These are phyloP conservation scores for Aspergillus sp. DNA, from an alignment of 2,329 filamentous ascomycete species.

Conservation along the genomic window DNA sequence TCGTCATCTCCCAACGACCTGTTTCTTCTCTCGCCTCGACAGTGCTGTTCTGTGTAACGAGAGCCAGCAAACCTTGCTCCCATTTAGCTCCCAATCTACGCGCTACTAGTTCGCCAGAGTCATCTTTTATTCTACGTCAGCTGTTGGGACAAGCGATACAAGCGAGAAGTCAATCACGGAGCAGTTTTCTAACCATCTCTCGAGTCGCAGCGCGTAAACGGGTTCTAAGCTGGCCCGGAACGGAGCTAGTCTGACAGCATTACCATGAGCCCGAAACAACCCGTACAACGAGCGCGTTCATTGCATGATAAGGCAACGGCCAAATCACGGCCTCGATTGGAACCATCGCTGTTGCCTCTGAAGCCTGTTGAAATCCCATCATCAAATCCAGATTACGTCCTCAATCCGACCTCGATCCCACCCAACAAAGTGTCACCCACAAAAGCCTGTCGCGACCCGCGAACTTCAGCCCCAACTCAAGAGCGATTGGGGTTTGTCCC, in stretches of 20 bases:
- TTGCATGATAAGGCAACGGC: slow-evolving; percentile 37
- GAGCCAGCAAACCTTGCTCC: not conserved
- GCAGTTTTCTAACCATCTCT: not conserved
- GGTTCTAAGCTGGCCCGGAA: not conserved
- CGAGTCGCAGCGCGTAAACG: slow-evolving; percentile 7
- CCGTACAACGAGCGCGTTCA: slow-evolving; percentile 47
- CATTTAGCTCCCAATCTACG: not conserved
- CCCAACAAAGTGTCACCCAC: slow-evolving; percentile 64
- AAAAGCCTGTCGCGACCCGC: slow-evolving; percentile 59
- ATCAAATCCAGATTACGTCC: slow-evolving; percentile 62
- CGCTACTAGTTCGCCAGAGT: not conserved
- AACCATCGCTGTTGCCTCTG: slow-evolving; percentile 54
- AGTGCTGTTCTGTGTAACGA: not conserved
- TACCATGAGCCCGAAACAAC: slow-evolving; percentile 42
- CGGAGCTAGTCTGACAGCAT: slow-evolving; percentile 8
- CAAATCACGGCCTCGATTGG: slow-evolving; percentile 44
- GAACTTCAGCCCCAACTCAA: slow-evolving; percentile 58
- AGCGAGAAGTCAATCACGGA: not conserved
- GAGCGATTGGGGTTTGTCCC: slow-evolving; percentile 64
- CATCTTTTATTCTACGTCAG: not conserved
- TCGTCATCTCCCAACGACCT: not conserved
- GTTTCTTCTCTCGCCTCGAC: not conserved
- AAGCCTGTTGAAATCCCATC: slow-evolving; percentile 40
- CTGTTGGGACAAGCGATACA: not conserved
- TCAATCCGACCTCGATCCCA: slow-evolving; percentile 59